Evolutionary conservation across 306 rosid genomes (phyloP).

Genomic region (Astragalus membranaceus): DNA sequence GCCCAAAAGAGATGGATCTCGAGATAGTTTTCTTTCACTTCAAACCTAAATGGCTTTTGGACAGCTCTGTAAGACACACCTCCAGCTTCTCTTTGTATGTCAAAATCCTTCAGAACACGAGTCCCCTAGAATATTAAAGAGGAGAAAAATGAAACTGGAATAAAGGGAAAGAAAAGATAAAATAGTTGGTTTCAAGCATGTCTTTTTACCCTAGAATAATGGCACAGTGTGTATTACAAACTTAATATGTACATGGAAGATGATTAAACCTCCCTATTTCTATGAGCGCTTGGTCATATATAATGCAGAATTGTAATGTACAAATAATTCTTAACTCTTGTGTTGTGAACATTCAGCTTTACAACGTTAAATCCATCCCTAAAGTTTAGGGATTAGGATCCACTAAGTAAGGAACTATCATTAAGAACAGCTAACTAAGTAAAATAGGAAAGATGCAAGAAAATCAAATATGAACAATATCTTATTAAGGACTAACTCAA

Average conservation of each 20-base stretch:
- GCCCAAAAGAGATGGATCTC: slow-evolving; percentile 90
- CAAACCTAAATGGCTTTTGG: slow-evolving; percentile 21
- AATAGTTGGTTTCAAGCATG: background rate
- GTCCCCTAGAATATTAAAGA: slow-evolving; percentile 36
- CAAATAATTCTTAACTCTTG: background rate
- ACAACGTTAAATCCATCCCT: background rate
- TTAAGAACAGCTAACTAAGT: background rate
- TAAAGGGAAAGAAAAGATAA: background rate
- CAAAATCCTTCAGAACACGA: slow-evolving; percentile 52
- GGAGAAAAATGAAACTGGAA: background rate
- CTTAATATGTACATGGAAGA: background rate
- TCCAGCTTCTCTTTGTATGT: slow-evolving; percentile 60
- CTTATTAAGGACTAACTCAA: background rate
- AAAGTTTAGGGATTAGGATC: too few relatives aligned
- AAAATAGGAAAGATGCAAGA: background rate
- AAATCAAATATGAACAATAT: background rate
- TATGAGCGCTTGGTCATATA: background rate
- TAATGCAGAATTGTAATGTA: background rate
- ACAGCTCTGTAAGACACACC: slow-evolving; percentile 39
- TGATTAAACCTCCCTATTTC: background rate
- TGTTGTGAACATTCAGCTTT: background rate
- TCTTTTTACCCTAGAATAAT: background rate
- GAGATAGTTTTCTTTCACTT: slow-evolving; percentile 52
- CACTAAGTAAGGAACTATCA: too few relatives aligned
- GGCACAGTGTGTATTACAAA: background rate